A percentile compares a stretch with the other conserved stretches of the same genome.
Evolutionary conservation across 805 yeast genomes (phyloP).

Genomic region (Tetrapisispora fleetii): DNA sequence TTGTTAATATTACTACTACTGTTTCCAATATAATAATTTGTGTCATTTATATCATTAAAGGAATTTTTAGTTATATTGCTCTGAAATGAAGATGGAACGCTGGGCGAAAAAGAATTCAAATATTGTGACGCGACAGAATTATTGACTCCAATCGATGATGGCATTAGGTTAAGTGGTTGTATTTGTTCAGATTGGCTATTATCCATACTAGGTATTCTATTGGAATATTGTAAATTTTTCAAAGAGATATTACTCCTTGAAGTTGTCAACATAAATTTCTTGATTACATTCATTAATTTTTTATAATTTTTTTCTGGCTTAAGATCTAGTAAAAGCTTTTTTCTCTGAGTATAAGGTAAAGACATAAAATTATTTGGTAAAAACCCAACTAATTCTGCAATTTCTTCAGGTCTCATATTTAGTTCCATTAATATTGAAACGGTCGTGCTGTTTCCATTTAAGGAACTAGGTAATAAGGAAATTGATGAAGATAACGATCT

Average conservation of each 20-base stretch:
- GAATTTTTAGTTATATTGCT: background rate
- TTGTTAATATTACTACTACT: background rate
- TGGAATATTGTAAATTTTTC: background rate
- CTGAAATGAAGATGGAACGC: constrained; percentile 12
- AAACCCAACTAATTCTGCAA: constrained; percentile 23
- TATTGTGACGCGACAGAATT: constrained; percentile 27
- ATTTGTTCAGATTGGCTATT: background rate
- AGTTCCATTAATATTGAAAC: constrained; percentile 10
- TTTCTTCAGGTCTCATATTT: constrained; percentile 20
- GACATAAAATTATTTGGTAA: constrained; percentile 46
- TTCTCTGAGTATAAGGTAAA: constrained; percentile 53
- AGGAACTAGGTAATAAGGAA: constrained; percentile 8
- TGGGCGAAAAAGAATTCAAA: constrained; percentile 27
- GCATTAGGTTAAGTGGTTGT: background rate
- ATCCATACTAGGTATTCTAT: background rate
- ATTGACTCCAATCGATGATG: constrained; percentile 16
- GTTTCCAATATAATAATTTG: background rate
- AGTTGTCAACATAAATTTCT: constrained; percentile 17
- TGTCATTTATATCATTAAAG: constrained; percentile 1
- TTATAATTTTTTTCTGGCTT: constrained; percentile 31
- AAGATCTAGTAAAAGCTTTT: constrained; percentile 32
- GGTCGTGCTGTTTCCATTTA: constrained; percentile 3
- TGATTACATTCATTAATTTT: constrained; percentile 23
- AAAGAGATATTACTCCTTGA: constrained; percentile 21
- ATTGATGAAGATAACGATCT: constrained; percentile 14